Conservation (phyloP, 2,329 filamentous ascomycete species). For the Davidsoniella eucalypti region DNA sequence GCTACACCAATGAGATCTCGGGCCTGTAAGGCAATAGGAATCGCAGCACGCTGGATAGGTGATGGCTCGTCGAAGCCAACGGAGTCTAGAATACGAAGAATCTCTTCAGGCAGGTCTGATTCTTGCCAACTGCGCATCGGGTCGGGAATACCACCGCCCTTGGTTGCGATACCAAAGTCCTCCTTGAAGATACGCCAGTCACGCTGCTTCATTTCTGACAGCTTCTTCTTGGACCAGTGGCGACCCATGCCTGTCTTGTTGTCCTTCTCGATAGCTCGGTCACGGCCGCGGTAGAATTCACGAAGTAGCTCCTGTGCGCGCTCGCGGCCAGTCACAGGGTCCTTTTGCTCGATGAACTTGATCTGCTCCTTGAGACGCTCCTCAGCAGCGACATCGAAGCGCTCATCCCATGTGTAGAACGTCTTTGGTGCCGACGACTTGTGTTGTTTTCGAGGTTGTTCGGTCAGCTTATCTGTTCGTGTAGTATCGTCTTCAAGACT, state of each 20-base stretch:
- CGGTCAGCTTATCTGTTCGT: conserved; percentile 18
- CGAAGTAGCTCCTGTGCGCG: conserved; percentile 70
- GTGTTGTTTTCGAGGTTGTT: conserved; percentile 9
- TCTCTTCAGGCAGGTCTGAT: conserved; percentile 56
- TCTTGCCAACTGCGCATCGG: conserved; percentile 93
- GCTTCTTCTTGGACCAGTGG: conserved; percentile 87
- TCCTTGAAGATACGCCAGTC: conserved; percentile 99
- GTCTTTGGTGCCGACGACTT: conserved; percentile 36
- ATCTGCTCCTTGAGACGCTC: conserved; percentile 41
- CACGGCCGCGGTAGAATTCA: conserved; percentile 50
- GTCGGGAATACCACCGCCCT: conserved; percentile 80
- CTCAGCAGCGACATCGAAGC: conserved; percentile 38
- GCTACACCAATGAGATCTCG: conserved; percentile 96
- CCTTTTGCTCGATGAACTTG: conserved; percentile 54
- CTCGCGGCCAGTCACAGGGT: conserved; percentile 57
- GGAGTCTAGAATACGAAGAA: conserved; percentile 66
- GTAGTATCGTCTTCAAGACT: conserved; percentile 88
- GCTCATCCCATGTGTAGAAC: conserved; percentile 43
- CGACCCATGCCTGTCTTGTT: conserved; percentile 65
- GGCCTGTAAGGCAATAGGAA: conserved; percentile 82
- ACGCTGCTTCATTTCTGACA: conserved; percentile 88
- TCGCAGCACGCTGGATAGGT: conserved; percentile 82
- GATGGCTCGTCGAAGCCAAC: conserved; percentile 89
- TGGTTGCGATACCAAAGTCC: conserved; percentile 91
- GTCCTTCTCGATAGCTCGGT: conserved; percentile 52